Conservation (phyloP, 495 filamentous ascomycete genomes). For the Daldinia decipiens region DNA sequence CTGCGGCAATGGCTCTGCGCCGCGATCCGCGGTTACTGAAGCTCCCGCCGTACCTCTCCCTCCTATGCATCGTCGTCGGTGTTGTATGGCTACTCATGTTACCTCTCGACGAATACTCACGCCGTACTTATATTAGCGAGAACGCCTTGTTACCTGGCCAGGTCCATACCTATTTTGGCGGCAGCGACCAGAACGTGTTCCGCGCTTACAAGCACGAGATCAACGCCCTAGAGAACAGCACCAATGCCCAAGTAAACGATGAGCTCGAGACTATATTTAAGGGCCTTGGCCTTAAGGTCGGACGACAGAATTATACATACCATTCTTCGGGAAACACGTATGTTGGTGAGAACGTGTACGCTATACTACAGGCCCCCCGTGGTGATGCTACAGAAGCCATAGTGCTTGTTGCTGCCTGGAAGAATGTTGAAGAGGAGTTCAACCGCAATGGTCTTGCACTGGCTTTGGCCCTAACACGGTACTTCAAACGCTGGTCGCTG, state of each 20-base stretch:
- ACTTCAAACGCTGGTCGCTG: slow-evolving; percentile 96
- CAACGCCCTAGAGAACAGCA: slow-evolving; percentile 65
- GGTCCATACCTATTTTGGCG: slow-evolving; percentile 96
- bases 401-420: slow-evolving; percentile 89
- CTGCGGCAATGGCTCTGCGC: slow-evolving; percentile 63
- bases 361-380: slow-evolving; percentile 91
- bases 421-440: slow-evolving; percentile 78
- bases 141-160: slow-evolving; percentile 96
- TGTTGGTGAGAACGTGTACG: slow-evolving; percentile 90
- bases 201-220: slow-evolving; percentile 90
- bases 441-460: slow-evolving; percentile 90
- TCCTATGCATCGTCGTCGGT: slow-evolving; percentile 87
- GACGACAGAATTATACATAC: slow-evolving; percentile 80
- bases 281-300: slow-evolving; percentile 83
- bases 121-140: slow-evolving; percentile 95
- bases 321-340: slow-evolving; percentile 78
- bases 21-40: slow-evolving; percentile 75
- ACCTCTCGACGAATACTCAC: slow-evolving; percentile 92
- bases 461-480: slow-evolving; percentile 84
- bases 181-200: slow-evolving; percentile 95
- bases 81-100: slow-evolving; percentile 92
- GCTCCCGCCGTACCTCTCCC: slow-evolving; percentile 82
- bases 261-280: slow-evolving; percentile 78
- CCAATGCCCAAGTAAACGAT: slow-evolving; percentile 67
- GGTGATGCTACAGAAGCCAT: slow-evolving; percentile 99